phyloP scores from a whole-genome alignment of 2,329 filamentous ascomycete genomes.

The Sclerotinia nivalis region DNA sequence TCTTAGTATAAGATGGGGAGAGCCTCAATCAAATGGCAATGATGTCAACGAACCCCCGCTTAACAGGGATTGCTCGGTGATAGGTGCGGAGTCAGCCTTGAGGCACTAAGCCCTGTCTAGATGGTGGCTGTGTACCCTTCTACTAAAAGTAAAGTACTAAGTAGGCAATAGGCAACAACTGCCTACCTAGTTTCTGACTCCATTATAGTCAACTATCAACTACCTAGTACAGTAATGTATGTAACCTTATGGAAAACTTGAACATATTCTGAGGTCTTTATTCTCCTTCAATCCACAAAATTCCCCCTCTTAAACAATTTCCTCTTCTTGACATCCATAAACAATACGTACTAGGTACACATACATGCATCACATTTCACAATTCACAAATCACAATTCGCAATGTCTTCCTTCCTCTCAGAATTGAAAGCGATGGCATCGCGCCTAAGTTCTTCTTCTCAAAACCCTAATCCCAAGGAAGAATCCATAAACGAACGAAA shows the following conservation, averaged over 20 bases:
- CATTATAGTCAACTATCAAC: background rate
- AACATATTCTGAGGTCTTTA: background rate
- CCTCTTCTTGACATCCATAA: background rate
- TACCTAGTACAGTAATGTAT: background rate
- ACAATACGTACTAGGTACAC: background rate
- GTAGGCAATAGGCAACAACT: constrained; percentile 1
- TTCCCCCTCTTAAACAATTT: background rate
- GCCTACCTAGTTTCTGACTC: background rate
- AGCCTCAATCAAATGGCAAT: background rate
- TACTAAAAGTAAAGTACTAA: no score
- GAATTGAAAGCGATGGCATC: background rate
- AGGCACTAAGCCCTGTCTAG: constrained; percentile 14
- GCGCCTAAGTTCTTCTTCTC: background rate
- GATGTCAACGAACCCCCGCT: background rate
- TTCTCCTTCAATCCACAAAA: background rate
- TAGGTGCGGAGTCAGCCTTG: constrained; percentile 13
- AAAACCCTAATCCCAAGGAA: background rate
- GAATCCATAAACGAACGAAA: background rate
- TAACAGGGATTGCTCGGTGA: constrained; percentile 1
- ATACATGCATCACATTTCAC: background rate
- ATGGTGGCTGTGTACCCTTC: background rate
- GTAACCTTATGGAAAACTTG: background rate
- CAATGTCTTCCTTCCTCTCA: constrained; percentile 9
- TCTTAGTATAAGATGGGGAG: no score
- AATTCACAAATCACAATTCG: background rate